phyloP scores from a whole-genome alignment of 1,284 basidiomycete genomes.

The Rhodotorula sp. region DNA sequence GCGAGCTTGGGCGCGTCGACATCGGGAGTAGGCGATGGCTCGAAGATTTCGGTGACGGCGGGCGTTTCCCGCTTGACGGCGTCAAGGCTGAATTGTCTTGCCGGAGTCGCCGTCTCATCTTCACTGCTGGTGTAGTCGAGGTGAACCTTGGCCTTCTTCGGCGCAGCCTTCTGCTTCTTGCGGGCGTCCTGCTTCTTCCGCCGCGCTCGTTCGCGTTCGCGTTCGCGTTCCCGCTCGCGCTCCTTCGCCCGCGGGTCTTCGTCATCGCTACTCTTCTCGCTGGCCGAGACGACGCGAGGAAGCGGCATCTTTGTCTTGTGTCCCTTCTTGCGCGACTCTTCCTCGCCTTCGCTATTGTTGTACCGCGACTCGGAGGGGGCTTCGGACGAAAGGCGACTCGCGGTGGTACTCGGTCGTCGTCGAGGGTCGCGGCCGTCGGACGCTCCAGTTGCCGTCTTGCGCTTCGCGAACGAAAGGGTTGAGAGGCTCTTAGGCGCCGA shows the following conservation, averaged over 20 bases:
- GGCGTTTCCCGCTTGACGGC: conserved; percentile 19
- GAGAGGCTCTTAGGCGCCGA: conserved; percentile 28
- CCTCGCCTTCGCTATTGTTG: conserved; percentile 4
- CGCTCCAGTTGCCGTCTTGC: neutral
- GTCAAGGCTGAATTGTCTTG: neutral
- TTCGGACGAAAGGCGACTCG: conserved; percentile 24
- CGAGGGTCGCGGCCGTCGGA: neutral
- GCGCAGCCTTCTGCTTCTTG: conserved; percentile 11
- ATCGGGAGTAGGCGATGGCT: neutral
- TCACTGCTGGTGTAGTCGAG: conserved; percentile 47
- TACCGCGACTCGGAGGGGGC: conserved; percentile 28
- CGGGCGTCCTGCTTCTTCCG: neutral
- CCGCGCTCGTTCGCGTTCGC: conserved; percentile 38
- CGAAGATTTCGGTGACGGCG: neutral
- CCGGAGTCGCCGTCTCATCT: conserved; percentile 41
- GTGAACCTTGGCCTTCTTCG: conserved; percentile 27
- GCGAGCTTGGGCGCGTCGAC: neutral
- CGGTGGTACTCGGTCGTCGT: neutral
- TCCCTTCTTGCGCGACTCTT: neutral
- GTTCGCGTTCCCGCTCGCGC: conserved; percentile 41
- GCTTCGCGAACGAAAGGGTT: conserved; percentile 30
- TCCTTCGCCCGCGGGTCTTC: conserved; percentile 51
- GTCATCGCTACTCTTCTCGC: conserved; percentile 46
- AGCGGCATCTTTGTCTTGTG: neutral
- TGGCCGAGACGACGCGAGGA: conserved; percentile 40